Conservation (phyloP, 1,284 basidiomycete species). For the Volvariella surrecta region DNA sequence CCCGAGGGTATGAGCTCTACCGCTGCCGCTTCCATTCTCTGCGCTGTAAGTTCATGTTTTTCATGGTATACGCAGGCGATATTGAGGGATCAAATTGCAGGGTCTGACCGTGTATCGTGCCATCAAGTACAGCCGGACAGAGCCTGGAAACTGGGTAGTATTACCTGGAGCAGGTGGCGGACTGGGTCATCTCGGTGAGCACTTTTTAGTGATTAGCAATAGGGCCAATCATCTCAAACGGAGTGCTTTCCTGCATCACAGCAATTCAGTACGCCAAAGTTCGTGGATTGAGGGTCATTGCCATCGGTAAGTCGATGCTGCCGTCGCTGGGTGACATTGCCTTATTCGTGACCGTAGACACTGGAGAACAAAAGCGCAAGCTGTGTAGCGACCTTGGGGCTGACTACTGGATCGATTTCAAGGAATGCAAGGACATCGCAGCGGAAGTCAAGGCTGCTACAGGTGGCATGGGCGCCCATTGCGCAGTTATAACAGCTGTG, state of each 20-base stretch:
- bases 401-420: slow-evolving; percentile 78
- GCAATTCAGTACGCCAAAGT: slow-evolving; percentile 73
- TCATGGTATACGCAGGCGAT: neutral
- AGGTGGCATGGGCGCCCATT: slow-evolving; percentile 69
- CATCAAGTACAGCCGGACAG: slow-evolving; percentile 65
- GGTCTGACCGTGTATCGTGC: slow-evolving; percentile 82
- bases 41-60: slow-evolving; percentile 45
- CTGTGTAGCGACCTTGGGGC: slow-evolving; percentile 68
- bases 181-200: slow-evolving; percentile 55
- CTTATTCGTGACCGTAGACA: slow-evolving; percentile 31
- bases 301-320: slow-evolving; percentile 44
- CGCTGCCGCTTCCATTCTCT: slow-evolving; percentile 77
- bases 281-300: slow-evolving; percentile 74
- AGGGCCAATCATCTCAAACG: no score
- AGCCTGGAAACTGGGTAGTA: slow-evolving; percentile 75
- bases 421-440: slow-evolving; percentile 50
- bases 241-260: slow-evolving; percentile 16
- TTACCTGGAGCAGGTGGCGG: slow-evolving; percentile 76
- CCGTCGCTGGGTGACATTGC: neutral
- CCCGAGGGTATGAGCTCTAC: slow-evolving; percentile 58
- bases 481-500: slow-evolving; percentile 62
- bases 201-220: no score
- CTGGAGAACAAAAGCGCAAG: slow-evolving; percentile 68
- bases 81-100: slow-evolving; percentile 21
- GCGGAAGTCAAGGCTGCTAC: slow-evolving; percentile 55